phyloP scores from a whole-genome alignment of 2,329 filamentous ascomycete species.

The Tolypocladium guangdongense region DNA sequence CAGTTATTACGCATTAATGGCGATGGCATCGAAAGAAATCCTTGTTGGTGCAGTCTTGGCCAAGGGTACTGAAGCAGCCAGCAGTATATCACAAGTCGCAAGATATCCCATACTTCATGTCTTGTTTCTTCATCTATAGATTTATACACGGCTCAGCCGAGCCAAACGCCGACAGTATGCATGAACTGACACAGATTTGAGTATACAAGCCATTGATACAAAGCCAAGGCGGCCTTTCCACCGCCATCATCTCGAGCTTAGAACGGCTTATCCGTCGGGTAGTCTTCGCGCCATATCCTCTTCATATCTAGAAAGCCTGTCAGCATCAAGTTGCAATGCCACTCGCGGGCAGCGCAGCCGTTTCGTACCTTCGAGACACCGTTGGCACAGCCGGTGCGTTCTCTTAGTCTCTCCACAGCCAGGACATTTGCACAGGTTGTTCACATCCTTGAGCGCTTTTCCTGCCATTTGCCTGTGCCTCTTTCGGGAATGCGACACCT shows the following conservation, averaged over 20 bases:
- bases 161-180: constrained; percentile 23
- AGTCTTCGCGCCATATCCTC: constrained; percentile 30
- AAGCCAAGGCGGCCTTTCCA: constrained; percentile 6
- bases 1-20: not conserved
- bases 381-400: constrained; percentile 77
- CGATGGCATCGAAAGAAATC: not conserved
- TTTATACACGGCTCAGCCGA: constrained; percentile 18
- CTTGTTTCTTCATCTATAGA: constrained; percentile 4
- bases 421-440: constrained; percentile 75
- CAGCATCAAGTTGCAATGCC: not conserved
- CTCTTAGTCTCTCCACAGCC: constrained; percentile 82
- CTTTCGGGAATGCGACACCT: constrained; percentile 95
- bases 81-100: not conserved
- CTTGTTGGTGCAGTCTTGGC: not conserved
- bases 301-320: constrained; percentile 29
- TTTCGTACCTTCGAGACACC: constrained; percentile 69
- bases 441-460: constrained; percentile 88
- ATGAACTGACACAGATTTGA: constrained; percentile 15
- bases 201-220: constrained; percentile 21
- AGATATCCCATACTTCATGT: not conserved
- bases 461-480: constrained; percentile 88
- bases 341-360: not conserved
- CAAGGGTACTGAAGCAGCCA: no score
- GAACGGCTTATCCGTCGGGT: constrained; percentile 21
- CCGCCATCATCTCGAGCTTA: constrained; percentile 8